Base-by-base conservation (phyloP, 495 filamentous ascomycete species). In the Lasiosphaeris hirsuta region DNA sequence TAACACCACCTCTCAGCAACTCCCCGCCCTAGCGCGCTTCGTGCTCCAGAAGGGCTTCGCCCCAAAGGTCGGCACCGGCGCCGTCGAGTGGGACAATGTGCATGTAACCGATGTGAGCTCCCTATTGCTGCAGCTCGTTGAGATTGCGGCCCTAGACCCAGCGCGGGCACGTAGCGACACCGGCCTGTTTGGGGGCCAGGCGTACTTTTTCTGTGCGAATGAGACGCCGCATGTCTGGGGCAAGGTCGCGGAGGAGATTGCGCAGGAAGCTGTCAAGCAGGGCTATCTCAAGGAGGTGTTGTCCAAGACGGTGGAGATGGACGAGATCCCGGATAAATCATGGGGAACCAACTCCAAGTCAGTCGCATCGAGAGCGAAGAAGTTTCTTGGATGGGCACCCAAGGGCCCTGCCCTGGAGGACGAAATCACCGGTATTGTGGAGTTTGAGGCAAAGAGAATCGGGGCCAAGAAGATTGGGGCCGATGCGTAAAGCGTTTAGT, bases 151-250 rank as follows among this genome's bases (percentile, higher is more conserved):
- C 35, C 64, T 69, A 30, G 66, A 71, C 44, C 60, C 67, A 11
- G 47, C 56, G 19, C 65, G 64, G 61, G 54, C 23, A 30, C 23
- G 49, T 19, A 47, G 44, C 10, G 59, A 74, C 58, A 65, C 81
- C 18, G 87, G 88, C 38, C 84, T 88, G 11, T 96, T 89, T 84
- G 86, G 85, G 7, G 72, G 78, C 8, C 77, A 87, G 61, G 89
- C 82, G 1, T 92, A 94, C 68, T 93, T 88, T 69, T 81, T 92
- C 57, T 78, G 81, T 37, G 86, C 90, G 69, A 86, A 85, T 61
- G 88, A 84, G 4, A 71, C 83, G 53, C 53, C 53, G 47, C 86
- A 89, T 64, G 62, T 57, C 30, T 94, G 88, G 89, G 84, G 83
- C 35, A 81, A 90, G 45, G 69, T 92, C 23, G 76, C 86, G 38